Conservation (phyloP, 1,284 basidiomycete species). For the Trametes pubescens region DNA sequence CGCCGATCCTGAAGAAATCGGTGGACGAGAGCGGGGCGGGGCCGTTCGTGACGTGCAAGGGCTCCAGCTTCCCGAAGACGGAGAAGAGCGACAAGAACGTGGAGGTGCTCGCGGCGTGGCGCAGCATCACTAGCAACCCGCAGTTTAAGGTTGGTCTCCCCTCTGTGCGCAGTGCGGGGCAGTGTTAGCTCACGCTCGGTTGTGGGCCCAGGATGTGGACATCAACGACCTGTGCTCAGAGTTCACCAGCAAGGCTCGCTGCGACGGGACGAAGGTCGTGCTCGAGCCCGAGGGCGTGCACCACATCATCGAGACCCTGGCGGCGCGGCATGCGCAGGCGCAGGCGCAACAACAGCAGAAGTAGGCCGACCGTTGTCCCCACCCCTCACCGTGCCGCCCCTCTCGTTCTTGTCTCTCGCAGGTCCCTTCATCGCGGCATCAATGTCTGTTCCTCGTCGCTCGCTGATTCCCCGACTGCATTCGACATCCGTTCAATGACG, state of each 20-base stretch:
- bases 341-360: constrained; percentile 36
- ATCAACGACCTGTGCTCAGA: constrained; percentile 79
- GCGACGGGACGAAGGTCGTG: constrained; percentile 82
- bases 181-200: constrained; percentile 18
- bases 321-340: constrained; percentile 36
- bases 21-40: constrained; percentile 42
- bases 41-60: constrained; percentile 66
- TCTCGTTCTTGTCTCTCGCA: neutral
- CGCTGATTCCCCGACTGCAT: neutral
- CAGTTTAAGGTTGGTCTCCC: constrained; percentile 61
- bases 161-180: constrained; percentile 1
- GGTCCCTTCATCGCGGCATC: constrained; percentile 10
- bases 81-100: constrained; percentile 74
- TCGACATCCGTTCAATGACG: neutral
- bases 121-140: constrained; percentile 74
- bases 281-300: constrained; percentile 74
- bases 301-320: constrained; percentile 67
- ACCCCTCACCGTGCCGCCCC: constrained; percentile 7
- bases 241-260: constrained; percentile 80
- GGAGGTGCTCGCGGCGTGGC: constrained; percentile 80
- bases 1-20: constrained; percentile 39
- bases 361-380: constrained; percentile 14
- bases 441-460: neutral
- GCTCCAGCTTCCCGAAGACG: constrained; percentile 70
- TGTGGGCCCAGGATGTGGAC: constrained; percentile 65